These are phyloP conservation scores for Quercus phellos DNA, from an alignment of 331 rosid genomes.

Conservation along the genomic window DNA sequence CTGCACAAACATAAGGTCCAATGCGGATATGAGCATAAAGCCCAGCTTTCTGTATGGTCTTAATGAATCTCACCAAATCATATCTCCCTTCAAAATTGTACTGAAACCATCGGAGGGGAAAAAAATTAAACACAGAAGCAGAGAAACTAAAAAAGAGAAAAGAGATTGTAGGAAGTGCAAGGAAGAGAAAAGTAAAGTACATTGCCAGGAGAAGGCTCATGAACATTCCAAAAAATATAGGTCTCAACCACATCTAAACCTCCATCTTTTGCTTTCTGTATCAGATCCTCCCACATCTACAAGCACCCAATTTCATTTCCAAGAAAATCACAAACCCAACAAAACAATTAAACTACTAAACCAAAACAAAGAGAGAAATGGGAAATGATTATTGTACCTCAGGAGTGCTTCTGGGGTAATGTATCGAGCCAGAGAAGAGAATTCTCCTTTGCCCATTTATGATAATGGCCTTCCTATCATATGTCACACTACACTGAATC, in stretches of 20 bases:
- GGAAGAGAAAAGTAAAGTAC: constrained; percentile 39
- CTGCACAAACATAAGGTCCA: constrained; percentile 99
- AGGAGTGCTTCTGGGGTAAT: constrained; percentile 98
- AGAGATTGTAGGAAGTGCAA: neutral
- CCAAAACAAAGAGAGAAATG: neutral
- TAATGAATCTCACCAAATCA: constrained; percentile 84
- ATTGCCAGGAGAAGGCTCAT: constrained; percentile 94
- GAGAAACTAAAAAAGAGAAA: neutral
- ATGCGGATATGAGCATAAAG: constrained; percentile 89
- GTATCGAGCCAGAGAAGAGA: constrained; percentile 97
- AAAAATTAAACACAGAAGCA: constrained; percentile 6
- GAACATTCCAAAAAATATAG: constrained; percentile 94
- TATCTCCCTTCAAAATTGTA: constrained; percentile 88
- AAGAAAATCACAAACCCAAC: constrained; percentile 19
- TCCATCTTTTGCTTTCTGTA: constrained; percentile 90
- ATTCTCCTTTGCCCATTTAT: constrained; percentile 92
- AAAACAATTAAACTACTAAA: neutral
- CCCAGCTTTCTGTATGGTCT: constrained; percentile 86
- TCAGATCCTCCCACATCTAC: constrained; percentile 99
- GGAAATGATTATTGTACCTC: constrained; percentile 51
- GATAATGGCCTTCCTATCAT: constrained; percentile 81
- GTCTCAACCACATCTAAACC: constrained; percentile 95
- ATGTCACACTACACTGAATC: constrained; percentile 61
- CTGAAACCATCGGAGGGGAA: constrained; percentile 40
- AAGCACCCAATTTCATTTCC: constrained; percentile 9